Conservation (phyloP, 2,329 filamentous ascomycete genomes). For the Fusarium cyanostomum region DNA sequence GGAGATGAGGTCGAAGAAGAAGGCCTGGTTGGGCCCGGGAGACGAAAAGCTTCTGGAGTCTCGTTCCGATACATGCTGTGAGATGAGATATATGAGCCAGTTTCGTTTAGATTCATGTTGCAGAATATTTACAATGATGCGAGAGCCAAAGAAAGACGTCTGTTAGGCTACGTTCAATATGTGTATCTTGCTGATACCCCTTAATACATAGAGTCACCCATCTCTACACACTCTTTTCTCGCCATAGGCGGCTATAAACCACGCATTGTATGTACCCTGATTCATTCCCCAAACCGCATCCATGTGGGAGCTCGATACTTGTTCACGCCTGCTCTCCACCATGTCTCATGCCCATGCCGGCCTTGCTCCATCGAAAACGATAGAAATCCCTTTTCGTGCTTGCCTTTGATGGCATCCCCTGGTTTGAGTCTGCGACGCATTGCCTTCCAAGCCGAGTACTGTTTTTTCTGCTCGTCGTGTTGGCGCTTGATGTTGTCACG, state of each 20-base stretch:
- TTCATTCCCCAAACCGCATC: conserved; percentile 43
- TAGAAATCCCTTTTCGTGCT: conserved; percentile 37
- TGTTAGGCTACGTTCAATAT: conserved; percentile 17
- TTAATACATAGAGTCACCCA: conserved; percentile 13
- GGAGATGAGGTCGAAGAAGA: conserved; percentile 50
- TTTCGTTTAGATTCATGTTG: not conserved
- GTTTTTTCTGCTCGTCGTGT: conserved; percentile 36
- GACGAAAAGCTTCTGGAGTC: conserved; percentile 29
- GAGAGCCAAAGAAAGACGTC: conserved; percentile 3
- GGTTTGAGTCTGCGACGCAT: conserved; percentile 39
- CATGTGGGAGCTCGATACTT: conserved; percentile 47
- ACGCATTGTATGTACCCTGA: not conserved
- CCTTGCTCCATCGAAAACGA: conserved; percentile 40
- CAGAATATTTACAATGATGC: not conserved
- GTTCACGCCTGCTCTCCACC: conserved; percentile 50
- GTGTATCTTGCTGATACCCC: conserved; percentile 22
- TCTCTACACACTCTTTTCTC: not conserved
- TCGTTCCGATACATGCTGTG: conserved; percentile 61
- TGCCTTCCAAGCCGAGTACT: conserved; percentile 45
- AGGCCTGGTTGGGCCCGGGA: conserved; percentile 50
- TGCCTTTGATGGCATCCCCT: conserved; percentile 38
- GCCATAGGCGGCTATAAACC: not conserved
- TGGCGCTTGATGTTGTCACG: conserved; percentile 43
- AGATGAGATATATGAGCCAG: conserved; percentile 7
- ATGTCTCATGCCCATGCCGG: conserved; percentile 41